Evolutionary conservation across 1,284 basidiomycete genomes (phyloP), one percentile per base, ranked within the genome.

Genomic region (Leccinum pachyderme): DNA sequence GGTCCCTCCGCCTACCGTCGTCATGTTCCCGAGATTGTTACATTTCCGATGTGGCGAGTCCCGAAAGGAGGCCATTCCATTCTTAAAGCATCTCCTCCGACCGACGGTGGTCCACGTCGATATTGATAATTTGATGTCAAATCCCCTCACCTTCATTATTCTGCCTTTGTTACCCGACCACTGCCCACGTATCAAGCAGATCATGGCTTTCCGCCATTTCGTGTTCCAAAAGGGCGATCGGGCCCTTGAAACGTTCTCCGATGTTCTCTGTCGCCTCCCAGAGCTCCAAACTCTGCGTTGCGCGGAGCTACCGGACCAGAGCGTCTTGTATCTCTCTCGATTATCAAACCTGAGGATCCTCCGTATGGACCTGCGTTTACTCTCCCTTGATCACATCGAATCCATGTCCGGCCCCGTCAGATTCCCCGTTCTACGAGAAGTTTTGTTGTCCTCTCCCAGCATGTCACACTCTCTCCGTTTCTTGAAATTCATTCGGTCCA

Each of bases 131-230:
- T 46, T 66, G 52, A 64, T 64, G 64, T 52, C 61, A 4, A 69
- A 69, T 24, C 35, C 63, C 29, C 57, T 66, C 11, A 68, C 65
- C 0, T 51, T 51, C 31, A 0, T 0, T 27, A 4, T 68, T 13
- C 51, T 68, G 1, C 67, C 67, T 18, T 25, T 64, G 24, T 29
- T 69, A 3, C 64, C 64, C 7, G 13, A 15, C 2, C 49, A 28
- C 1, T 68, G 65, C 50, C 67, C 65, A 18, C 61, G 55, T 28
- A 58, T 69, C 61, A 66, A 32, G 24, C 65, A 63, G 32, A 51
- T 69, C 43, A 66, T 69, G 63, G 62, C 64, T 7, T 69, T 66
- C 43, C 63, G 67, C 22, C 66, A 69, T 43, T 54, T 69, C 31
- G 63, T 66, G 2, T 69, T 69, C 45, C 61, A 68, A 55, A 62